Evolutionary conservation across 225 moss, liverwort and hornwort genomes (phyloP).

Genomic region (Sphagnum tenellum): DNA sequence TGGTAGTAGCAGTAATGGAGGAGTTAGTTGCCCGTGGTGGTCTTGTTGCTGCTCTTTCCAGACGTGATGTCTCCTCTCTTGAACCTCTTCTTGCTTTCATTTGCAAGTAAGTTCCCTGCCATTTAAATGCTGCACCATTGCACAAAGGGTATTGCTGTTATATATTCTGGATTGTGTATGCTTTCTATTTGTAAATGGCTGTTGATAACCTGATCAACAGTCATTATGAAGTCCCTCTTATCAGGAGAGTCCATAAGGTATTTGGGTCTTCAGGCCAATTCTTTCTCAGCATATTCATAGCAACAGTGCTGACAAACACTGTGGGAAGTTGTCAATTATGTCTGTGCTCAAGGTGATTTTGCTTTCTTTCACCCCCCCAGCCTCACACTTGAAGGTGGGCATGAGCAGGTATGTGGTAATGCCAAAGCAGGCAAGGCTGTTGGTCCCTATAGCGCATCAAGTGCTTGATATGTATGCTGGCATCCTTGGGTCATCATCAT

Average conservation of each 20-base stretch:
- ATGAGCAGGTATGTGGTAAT: constrained; percentile 36
- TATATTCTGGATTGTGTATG: too few species aligned
- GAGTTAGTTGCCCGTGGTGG: constrained; percentile 84
- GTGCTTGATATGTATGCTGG: constrained; percentile 67
- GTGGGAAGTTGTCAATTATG: too few species aligned
- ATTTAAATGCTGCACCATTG: too few species aligned
- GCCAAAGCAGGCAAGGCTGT: constrained; percentile 54
- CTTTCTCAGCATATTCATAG: too few species aligned
- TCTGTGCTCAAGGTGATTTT: background rate
- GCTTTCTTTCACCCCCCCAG: background rate
- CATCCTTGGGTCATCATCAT: constrained; percentile 43
- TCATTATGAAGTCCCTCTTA: too few species aligned
- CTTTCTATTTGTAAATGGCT: too few species aligned
- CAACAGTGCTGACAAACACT: too few species aligned
- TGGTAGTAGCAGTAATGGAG: constrained; percentile 73
- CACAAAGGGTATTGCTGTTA: too few species aligned
- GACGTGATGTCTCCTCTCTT: constrained; percentile 47
- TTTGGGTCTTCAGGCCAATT: too few species aligned
- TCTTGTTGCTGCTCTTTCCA: constrained; percentile 63
- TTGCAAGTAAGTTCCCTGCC: constrained; percentile 37
- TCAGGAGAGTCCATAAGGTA: too few species aligned
- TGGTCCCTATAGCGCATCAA: constrained; percentile 62
- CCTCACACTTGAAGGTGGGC: background rate
- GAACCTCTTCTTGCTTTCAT: constrained; percentile 65
- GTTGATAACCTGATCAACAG: too few species aligned